Evolutionary conservation across 139 green algal genomes (phyloP).

Genomic region (Eudorina sp.): DNA sequence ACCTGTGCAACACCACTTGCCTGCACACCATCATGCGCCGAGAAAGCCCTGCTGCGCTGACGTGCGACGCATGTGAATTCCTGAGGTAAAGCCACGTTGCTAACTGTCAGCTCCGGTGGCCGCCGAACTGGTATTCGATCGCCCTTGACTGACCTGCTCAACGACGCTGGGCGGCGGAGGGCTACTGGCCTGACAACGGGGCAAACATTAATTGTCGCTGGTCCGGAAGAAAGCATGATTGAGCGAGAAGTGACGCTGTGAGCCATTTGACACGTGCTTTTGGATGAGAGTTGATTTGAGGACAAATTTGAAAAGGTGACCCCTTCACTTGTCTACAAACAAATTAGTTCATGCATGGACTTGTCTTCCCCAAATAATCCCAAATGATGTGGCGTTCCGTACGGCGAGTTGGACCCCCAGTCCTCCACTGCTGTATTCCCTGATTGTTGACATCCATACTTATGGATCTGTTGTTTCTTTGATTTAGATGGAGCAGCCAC

Average conservation of each 20-base stretch:
- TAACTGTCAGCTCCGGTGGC: neutral
- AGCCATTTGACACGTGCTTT: conserved; percentile 5
- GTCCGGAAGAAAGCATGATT: neutral
- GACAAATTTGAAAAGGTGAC: too few species aligned
- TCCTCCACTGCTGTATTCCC: too few species aligned
- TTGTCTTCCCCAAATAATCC: too few species aligned
- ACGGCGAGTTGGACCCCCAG: too few species aligned
- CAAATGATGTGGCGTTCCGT: too few species aligned
- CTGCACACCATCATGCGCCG: neutral
- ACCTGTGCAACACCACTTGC: neutral
- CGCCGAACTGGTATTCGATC: neutral
- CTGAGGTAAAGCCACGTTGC: neutral
- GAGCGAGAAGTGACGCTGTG: neutral
- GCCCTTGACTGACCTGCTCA: neutral
- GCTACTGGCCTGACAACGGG: neutral
- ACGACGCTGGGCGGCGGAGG: neutral
- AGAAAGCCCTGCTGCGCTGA: neutral
- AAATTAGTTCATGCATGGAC: too few species aligned
- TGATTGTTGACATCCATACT: too few species aligned
- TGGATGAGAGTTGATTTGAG: too few species aligned
- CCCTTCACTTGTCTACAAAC: too few species aligned
- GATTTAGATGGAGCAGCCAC: too few species aligned
- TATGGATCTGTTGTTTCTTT: too few species aligned
- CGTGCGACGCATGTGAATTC: neutral
- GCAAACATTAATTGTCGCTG: neutral